Evolutionary conservation across 2,329 filamentous ascomycete species (phyloP).

Genomic region (Colletotrichum spaethianum): DNA sequence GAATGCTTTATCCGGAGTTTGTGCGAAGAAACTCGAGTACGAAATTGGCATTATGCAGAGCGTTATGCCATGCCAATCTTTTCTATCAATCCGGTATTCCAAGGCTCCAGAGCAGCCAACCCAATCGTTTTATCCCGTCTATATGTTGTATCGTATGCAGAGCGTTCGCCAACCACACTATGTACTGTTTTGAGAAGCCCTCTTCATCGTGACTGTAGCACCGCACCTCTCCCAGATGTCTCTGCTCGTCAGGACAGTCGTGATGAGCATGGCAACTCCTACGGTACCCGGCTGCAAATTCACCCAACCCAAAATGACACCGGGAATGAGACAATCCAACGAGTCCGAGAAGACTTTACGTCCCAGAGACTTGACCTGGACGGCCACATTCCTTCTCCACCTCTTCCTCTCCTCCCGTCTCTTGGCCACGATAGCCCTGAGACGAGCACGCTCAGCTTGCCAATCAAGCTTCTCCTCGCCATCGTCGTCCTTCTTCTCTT

Average conservation of each 20-base stretch:
- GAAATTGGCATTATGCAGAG: background rate
- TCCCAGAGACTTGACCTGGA: slow-evolving; percentile 53
- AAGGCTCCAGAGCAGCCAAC: background rate
- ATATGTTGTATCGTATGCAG: slow-evolving; percentile 45
- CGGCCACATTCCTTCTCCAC: slow-evolving; percentile 49
- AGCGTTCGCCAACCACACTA: background rate
- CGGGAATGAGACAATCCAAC: slow-evolving; percentile 75
- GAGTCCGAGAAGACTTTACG: slow-evolving; percentile 68
- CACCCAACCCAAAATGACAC: slow-evolving; percentile 73
- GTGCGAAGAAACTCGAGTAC: background rate
- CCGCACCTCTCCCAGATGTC: slow-evolving; percentile 72
- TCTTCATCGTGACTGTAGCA: slow-evolving; percentile 2
- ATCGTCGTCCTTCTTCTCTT: slow-evolving; percentile 19
- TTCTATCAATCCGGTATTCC: background rate
- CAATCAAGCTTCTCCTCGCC: slow-evolving; percentile 35
- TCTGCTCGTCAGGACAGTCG: slow-evolving; percentile 72
- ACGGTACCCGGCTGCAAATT: slow-evolving; percentile 65
- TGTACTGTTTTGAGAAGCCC: background rate
- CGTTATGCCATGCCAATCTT: background rate
- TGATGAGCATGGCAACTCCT: slow-evolving; percentile 71
- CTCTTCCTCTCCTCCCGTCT: slow-evolving; percentile 51
- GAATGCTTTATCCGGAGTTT: background rate
- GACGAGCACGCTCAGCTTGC: slow-evolving; percentile 53
- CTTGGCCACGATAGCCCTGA: slow-evolving; percentile 51
- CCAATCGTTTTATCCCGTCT: slow-evolving; percentile 36